Conservation (phyloP, 495 filamentous ascomycete species). For the Xylaria nigripes region DNA sequence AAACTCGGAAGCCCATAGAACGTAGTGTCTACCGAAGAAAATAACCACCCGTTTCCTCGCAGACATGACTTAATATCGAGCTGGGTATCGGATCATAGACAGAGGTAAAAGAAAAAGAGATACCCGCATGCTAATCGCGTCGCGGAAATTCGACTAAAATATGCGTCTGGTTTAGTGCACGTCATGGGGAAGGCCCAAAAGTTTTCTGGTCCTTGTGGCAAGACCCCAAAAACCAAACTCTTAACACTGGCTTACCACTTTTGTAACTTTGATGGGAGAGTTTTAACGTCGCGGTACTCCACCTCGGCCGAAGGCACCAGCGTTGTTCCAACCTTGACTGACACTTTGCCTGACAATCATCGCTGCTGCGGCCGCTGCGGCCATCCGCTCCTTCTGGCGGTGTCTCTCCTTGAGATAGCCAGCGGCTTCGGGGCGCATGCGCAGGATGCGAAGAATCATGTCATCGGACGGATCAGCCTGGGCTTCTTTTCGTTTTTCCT, state of each 20-base stretch:
- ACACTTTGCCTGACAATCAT: conserved; percentile 93
- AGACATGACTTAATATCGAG: conserved; percentile 1
- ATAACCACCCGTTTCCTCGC: background rate
- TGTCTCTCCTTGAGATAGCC: conserved; percentile 83
- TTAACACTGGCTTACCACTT: conserved; percentile 13
- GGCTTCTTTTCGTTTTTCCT: conserved; percentile 88
- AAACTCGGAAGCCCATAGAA: background rate
- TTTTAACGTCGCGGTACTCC: conserved; percentile 33
- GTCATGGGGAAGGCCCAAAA: background rate
- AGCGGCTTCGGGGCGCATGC: conserved; percentile 93
- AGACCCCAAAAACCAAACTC: conserved; percentile 17
- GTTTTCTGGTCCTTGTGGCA: background rate
- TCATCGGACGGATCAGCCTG: conserved; percentile 97
- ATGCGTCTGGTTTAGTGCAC: background rate
- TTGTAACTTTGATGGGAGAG: conserved; percentile 4
- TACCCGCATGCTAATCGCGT: background rate
- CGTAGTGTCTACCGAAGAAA: background rate
- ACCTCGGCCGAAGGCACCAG: conserved; percentile 56
- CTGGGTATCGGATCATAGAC: conserved; percentile 5
- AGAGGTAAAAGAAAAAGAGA: conserved; percentile 4
- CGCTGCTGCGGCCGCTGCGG: conserved; percentile 82
- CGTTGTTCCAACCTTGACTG: conserved; percentile 48
- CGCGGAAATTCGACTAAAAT: background rate
- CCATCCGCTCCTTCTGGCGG: conserved; percentile 87
- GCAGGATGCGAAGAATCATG: conserved; percentile 91